phyloP scores from a whole-genome alignment of 371 early-diverging fungal species.

The Synchytrium microbalum region DNA sequence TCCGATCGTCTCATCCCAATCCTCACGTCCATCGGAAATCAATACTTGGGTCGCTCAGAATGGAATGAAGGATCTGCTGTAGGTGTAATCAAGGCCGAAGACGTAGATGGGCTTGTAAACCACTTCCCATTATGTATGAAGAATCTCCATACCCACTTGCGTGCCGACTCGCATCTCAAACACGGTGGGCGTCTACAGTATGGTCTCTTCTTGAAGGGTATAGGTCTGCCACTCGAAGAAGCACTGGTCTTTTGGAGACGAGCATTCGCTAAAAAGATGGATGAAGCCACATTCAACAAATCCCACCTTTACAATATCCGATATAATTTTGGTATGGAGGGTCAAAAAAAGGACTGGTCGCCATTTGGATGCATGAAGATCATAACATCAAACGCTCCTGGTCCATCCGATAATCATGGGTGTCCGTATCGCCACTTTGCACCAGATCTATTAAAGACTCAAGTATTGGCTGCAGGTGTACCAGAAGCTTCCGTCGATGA shows the following conservation, averaged over 20 bases:
- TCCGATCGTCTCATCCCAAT: conserved; percentile 87
- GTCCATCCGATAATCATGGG: conserved; percentile 82
- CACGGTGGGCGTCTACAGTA: conserved; percentile 89
- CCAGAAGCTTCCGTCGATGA: conserved; percentile 38
- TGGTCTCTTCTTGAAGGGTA: conserved; percentile 90
- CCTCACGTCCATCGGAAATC: conserved; percentile 73
- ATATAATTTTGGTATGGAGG: conserved; percentile 98
- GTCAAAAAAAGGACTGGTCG: conserved; percentile 84
- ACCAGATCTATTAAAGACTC: conserved; percentile 48
- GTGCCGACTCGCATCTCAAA: conserved; percentile 69
- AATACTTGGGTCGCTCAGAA: conserved; percentile 63
- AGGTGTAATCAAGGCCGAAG: conserved; percentile 31
- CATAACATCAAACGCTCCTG: conserved; percentile 69
- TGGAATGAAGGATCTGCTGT: neutral
- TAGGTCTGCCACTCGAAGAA: conserved; percentile 85
- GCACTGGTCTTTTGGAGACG: conserved; percentile 86
- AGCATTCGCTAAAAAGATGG: conserved; percentile 55
- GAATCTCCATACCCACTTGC: conserved; percentile 61
- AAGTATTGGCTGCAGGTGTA: conserved; percentile 42
- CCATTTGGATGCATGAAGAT: conserved; percentile 91
- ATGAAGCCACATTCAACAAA: conserved; percentile 91
- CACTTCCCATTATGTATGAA: conserved; percentile 94
- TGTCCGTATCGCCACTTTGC: conserved; percentile 92
- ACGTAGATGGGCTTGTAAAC: conserved; percentile 44
- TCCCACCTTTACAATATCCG: conserved; percentile 91